These are phyloP conservation scores for Dendrocalamus latiflorus DNA, from an alignment of 202 grass and related monocot species.

Conservation along the genomic window DNA sequence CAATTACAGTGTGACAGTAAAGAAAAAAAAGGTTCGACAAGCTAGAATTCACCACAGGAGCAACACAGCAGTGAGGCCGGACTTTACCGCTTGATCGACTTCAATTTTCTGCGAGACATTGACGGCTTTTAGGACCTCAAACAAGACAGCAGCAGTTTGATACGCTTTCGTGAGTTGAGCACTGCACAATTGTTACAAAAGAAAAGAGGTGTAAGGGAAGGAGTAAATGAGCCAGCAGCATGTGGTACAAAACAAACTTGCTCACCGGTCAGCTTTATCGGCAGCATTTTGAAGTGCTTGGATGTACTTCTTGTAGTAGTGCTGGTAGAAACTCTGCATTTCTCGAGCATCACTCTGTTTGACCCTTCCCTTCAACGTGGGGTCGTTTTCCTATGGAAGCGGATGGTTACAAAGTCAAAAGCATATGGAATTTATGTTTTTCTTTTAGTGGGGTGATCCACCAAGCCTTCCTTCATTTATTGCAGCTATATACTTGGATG, in stretches of 20 bases:
- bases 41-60: neutral
- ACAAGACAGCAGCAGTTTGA: slow-evolving; percentile 83
- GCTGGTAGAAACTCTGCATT: slow-evolving; percentile 90
- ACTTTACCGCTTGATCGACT: slow-evolving; percentile 68
- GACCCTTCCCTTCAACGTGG: slow-evolving; percentile 79
- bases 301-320: slow-evolving; percentile 86
- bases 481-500: neutral
- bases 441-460: neutral
- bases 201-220: neutral
- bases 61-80: neutral
- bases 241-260: neutral
- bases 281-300: slow-evolving; percentile 74
- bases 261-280: slow-evolving; percentile 81
- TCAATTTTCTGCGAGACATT: slow-evolving; percentile 73
- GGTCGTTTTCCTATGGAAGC: slow-evolving; percentile 60
- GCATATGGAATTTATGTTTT: neutral
- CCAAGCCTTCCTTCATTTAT: neutral
- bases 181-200: slow-evolving; percentile 23
- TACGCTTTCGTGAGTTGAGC: slow-evolving; percentile 90
- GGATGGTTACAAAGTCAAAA: neutral
- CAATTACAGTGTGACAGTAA: neutral
- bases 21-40: neutral
- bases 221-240: neutral
- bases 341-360: slow-evolving; percentile 77
- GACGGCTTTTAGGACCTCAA: slow-evolving; percentile 93